A percentile compares a stretch with the other conserved stretches of the same genome.
Conservation (phyloP, 148 eudicot species). For the Heliamphora exappendiculata region DNA sequence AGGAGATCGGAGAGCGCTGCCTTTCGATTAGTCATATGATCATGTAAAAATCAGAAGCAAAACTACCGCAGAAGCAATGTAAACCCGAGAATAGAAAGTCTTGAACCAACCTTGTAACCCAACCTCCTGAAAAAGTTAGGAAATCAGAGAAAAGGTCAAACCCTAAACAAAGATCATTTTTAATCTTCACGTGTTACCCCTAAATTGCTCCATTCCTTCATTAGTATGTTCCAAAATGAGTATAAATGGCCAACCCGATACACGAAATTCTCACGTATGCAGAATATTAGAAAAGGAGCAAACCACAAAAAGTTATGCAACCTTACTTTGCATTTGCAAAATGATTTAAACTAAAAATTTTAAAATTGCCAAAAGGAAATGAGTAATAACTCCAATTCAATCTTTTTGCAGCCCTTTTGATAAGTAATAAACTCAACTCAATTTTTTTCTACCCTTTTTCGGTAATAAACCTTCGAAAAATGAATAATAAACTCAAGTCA, state of each 20-base stretch:
- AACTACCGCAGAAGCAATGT: slow-evolving; percentile 16
- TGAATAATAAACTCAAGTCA: too few species aligned
- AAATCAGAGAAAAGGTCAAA: background rate
- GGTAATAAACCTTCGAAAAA: too few species aligned
- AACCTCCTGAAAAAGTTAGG: slow-evolving; percentile 17
- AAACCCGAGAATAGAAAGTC: slow-evolving; percentile 19
- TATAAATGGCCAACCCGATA: too few species aligned
- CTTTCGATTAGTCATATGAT: slow-evolving; percentile 11
- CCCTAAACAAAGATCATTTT: background rate
- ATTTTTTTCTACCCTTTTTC: background rate
- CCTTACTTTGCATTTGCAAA: too few species aligned
- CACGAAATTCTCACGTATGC: too few species aligned
- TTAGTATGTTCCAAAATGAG: background rate
- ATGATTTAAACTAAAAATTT: background rate
- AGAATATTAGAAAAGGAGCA: background rate
- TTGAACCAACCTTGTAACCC: slow-evolving; percentile 26
- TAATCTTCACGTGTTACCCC: background rate
- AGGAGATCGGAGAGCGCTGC: background rate
- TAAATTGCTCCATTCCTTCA: too few species aligned
- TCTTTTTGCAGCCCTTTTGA: too few species aligned
- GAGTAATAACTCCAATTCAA: too few species aligned
- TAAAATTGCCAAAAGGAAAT: background rate
- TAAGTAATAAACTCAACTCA: too few species aligned
- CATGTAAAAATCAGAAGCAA: slow-evolving; percentile 23
- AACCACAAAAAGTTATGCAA: too few species aligned